These are phyloP conservation scores for Aspergillus panamensis DNA, from an alignment of 495 filamentous ascomycete species.

Conservation along the genomic window DNA sequence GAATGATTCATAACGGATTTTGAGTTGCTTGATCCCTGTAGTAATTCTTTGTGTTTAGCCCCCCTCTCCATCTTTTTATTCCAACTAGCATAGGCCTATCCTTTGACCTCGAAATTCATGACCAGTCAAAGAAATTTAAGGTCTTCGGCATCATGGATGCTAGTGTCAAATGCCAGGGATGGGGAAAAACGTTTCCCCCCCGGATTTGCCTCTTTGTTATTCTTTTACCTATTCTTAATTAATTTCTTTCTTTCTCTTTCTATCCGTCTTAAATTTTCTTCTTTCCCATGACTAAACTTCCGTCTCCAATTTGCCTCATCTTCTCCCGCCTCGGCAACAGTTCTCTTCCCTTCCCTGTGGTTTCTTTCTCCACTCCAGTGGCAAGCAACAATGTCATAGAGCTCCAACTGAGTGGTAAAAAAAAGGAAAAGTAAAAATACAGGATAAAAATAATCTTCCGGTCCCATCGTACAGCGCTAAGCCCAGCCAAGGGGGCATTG, in stretches of 20 bases:
- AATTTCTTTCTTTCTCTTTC: neutral
- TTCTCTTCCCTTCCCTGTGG: neutral
- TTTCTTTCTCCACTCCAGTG: conserved; percentile 14
- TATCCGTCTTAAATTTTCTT: neutral
- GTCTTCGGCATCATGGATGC: neutral
- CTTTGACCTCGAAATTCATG: too few relatives aligned
- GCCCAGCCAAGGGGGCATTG: neutral
- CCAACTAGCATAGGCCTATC: too few relatives aligned
- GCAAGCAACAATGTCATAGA: conserved; percentile 5
- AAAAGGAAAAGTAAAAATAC: neutral
- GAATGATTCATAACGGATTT: conserved; percentile 15
- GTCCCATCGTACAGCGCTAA: neutral
- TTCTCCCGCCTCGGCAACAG: neutral
- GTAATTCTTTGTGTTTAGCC: neutral
- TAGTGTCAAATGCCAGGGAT: neutral
- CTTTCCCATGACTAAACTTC: neutral
- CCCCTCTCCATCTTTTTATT: neutral
- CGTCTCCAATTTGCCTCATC: neutral
- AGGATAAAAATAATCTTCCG: neutral
- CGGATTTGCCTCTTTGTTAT: neutral
- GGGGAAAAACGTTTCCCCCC: neutral
- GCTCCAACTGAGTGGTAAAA: neutral
- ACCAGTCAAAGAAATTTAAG: neutral
- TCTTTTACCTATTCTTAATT: neutral
- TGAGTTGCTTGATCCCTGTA: neutral